Evolutionary conservation across 1,139 yeast genomes (phyloP).

Genomic region (Suhomyces coccinellae): DNA sequence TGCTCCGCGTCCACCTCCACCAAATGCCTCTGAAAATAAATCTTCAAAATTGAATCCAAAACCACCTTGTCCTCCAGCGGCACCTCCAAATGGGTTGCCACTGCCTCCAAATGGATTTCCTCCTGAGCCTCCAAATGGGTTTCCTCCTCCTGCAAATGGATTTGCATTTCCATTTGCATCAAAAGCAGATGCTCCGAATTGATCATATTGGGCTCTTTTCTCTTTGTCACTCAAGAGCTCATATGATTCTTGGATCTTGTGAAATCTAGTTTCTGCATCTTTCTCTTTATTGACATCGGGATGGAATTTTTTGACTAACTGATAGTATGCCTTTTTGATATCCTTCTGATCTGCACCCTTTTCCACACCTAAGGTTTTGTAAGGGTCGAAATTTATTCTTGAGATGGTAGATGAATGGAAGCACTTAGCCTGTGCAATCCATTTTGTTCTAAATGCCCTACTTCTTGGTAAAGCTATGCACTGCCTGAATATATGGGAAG

Average conservation of each 20-base stretch:
- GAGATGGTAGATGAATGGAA: constrained; percentile 30
- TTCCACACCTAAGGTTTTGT: constrained; percentile 75
- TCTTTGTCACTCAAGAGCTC: constrained; percentile 86
- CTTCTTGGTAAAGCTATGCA: constrained; percentile 4
- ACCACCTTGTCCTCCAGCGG: constrained; percentile 45
- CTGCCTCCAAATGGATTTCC: constrained; percentile 33
- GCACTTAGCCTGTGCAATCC: constrained; percentile 11
- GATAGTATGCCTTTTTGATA: constrained; percentile 91
- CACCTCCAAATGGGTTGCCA: constrained; percentile 15
- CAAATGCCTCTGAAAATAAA: constrained; percentile 75
- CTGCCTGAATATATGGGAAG: constrained; percentile 6
- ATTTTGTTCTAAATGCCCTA: constrained; percentile 4
- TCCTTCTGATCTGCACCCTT: constrained; percentile 73
- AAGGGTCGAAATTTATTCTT: constrained; percentile 66
- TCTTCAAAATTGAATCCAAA: constrained; percentile 79
- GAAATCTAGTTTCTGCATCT: constrained; percentile 85
- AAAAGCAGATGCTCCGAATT: constrained; percentile 86
- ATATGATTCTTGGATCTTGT: constrained; percentile 90
- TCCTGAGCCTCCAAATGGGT: constrained; percentile 44
- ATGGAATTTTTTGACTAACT: constrained; percentile 89
- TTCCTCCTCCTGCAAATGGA: constrained; percentile 51
- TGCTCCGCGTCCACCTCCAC: constrained; percentile 42
- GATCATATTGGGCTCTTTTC: constrained; percentile 88
- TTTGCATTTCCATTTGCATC: constrained; percentile 63
- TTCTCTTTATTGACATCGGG: constrained; percentile 95